phyloP scores from a whole-genome alignment of 164 flowering plant genomes.

The Protea cynaroides region DNA sequence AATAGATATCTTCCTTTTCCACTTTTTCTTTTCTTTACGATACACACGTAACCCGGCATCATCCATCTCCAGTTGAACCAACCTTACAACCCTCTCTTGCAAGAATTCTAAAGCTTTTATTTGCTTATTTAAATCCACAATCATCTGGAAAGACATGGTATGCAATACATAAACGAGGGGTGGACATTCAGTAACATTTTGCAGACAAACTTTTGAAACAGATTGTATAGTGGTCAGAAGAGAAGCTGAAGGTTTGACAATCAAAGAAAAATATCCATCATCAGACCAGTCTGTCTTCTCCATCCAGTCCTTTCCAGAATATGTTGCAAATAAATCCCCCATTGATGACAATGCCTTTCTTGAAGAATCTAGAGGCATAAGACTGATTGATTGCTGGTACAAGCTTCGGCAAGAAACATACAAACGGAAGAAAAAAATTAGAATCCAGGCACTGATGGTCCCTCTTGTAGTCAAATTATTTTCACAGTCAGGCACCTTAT shows the following conservation, averaged over 20 bases:
- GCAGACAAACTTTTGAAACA: conserved; percentile 33
- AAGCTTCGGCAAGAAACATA: conserved; percentile 66
- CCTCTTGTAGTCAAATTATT: conserved; percentile 4
- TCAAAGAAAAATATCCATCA: conserved; percentile 76
- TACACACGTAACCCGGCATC: conserved; percentile 19
- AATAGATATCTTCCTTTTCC: conserved; percentile 23
- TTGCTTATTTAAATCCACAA: conserved; percentile 70
- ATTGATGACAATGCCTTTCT: conserved; percentile 46
- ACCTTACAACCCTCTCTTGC: conserved; percentile 26
- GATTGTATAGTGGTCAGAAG: conserved; percentile 38
- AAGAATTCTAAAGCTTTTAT: conserved; percentile 52
- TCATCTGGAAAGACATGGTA: conserved; percentile 72
- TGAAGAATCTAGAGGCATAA: conserved; percentile 62
- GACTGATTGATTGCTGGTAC: conserved; percentile 56
- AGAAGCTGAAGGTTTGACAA: conserved; percentile 50
- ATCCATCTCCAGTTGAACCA: conserved; percentile 22
- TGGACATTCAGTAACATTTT: conserved; percentile 23
- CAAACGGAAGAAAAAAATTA: conserved; percentile 61
- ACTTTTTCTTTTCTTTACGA: conserved; percentile 31
- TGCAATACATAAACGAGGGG: conserved; percentile 53
- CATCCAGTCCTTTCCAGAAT: conserved; percentile 57
- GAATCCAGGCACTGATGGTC: conserved; percentile 34
- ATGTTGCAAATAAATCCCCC: conserved; percentile 51
- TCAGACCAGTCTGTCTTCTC: conserved; percentile 36
- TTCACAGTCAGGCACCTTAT: conserved; percentile 8